Conservation (phyloP, 1,284 basidiomycete species). For the Pseudozyma tsukubaensis region DNA sequence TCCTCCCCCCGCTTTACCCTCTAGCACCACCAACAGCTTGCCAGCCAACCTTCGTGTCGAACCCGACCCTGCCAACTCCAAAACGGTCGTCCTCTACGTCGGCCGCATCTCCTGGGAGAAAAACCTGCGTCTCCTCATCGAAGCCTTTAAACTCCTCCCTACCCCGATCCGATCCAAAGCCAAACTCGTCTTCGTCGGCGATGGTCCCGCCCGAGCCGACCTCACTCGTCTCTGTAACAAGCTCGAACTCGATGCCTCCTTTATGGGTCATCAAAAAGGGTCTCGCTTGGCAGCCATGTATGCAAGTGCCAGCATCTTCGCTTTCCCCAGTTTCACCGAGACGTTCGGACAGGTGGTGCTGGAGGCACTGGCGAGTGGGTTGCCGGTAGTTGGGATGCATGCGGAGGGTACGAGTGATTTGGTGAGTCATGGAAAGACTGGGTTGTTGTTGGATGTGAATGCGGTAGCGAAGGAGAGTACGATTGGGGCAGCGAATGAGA, state of each 20-base stretch:
- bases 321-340: conserved; percentile 73
- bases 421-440: conserved; percentile 71
- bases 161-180: conserved; percentile 61
- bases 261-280: conserved; percentile 72
- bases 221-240: conserved; percentile 71
- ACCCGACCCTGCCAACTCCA: conserved; percentile 47
- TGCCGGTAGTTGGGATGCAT: conserved; percentile 74
- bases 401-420: conserved; percentile 75
- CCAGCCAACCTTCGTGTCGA: conserved; percentile 21
- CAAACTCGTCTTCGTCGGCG: conserved; percentile 74
- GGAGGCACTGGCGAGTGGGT: conserved; percentile 73
- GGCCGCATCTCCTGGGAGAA: conserved; percentile 73
- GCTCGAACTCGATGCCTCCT: conserved; percentile 71
- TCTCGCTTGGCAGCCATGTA: conserved; percentile 69
- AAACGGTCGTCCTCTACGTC: conserved; percentile 69
- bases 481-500: conserved; percentile 1
- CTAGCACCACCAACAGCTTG: conserved; percentile 9
- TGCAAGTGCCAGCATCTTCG: conserved; percentile 74
- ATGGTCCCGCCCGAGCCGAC: conserved; percentile 72
- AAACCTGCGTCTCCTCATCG: conserved; percentile 73
- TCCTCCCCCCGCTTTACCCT: conserved; percentile 53
- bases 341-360: conserved; percentile 74
- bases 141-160: conserved; percentile 70
- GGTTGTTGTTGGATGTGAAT: conserved; percentile 68
- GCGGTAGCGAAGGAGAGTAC: conserved; percentile 38